A percentile compares a stretch with the other conserved stretches of the same genome.
phyloP scores from a whole-genome alignment of 1,139 yeast genomes.

The Yamadazyma spencermartinsiae region DNA sequence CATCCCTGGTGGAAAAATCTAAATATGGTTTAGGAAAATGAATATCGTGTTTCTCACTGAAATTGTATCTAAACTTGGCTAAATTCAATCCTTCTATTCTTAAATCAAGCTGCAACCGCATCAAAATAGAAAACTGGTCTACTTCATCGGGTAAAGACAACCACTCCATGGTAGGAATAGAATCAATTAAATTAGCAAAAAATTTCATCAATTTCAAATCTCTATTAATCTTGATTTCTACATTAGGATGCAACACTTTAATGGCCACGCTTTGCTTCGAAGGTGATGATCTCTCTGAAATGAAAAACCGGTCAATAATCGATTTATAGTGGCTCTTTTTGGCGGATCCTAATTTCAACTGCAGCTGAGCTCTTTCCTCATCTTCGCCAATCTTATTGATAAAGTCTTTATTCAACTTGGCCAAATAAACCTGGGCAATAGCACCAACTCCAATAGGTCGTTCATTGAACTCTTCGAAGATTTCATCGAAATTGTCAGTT shows the following conservation, averaged over 20 bases:
- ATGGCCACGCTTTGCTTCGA: slow-evolving; percentile 74
- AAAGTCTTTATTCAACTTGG: slow-evolving; percentile 55
- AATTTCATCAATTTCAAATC: slow-evolving; percentile 82
- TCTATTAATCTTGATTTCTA: slow-evolving; percentile 67
- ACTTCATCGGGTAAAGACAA: slow-evolving; percentile 92
- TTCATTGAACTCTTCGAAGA: slow-evolving; percentile 77
- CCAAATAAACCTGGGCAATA: slow-evolving; percentile 92
- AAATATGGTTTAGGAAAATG: slow-evolving; percentile 81
- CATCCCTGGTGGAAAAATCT: slow-evolving; percentile 64
- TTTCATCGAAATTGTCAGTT: slow-evolving; percentile 60
- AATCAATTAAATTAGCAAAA: slow-evolving; percentile 69
- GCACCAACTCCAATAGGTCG: slow-evolving; percentile 94
- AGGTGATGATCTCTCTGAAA: slow-evolving; percentile 39
- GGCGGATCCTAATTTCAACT: slow-evolving; percentile 12
- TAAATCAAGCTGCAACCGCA: slow-evolving; percentile 86
- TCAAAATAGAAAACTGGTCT: slow-evolving; percentile 77
- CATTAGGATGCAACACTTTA: slow-evolving; percentile 89
- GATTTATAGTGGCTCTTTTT: slow-evolving; percentile 16
- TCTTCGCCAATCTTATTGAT: slow-evolving; percentile 34
- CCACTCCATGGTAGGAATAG: slow-evolving; percentile 97
- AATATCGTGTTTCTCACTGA: slow-evolving; percentile 58
- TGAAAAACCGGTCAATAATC: slow-evolving; percentile 35
- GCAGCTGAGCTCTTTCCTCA: slow-evolving; percentile 23
- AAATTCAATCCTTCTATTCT: slow-evolving; percentile 87
- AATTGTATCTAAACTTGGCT: slow-evolving; percentile 64